A percentile compares a stretch with the other conserved stretches of the same genome.
phyloP scores from a whole-genome alignment of 2,329 filamentous ascomycete genomes.

The Botrytis aclada region DNA sequence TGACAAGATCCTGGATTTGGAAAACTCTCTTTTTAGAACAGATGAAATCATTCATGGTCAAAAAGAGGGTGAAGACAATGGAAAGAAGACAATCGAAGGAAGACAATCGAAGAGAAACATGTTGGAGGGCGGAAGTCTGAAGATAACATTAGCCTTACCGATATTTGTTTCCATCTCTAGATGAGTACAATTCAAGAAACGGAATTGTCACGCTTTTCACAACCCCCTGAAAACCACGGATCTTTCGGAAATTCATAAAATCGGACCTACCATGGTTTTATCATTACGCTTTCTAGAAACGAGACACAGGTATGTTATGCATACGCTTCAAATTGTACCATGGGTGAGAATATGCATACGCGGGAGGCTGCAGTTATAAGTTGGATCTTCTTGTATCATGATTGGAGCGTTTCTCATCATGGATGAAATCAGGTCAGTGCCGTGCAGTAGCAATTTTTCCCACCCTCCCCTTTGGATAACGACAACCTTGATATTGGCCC shows the following conservation, averaged over 20 bases:
- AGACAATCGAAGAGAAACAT: neutral
- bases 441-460: neutral
- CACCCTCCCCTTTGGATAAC: neutral
- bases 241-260: neutral
- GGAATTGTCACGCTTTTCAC: neutral
- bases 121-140: neutral
- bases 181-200: neutral
- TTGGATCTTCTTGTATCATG: neutral
- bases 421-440: neutral
- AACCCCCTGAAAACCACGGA: neutral
- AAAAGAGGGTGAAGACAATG: neutral
- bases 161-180: too few relatives aligned
- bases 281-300: neutral
- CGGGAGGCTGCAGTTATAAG: neutral
- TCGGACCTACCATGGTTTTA: neutral
- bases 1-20: neutral
- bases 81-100: neutral
- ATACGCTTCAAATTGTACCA: neutral
- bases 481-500: neutral
- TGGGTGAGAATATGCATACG: neutral
- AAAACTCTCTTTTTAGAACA: neutral
- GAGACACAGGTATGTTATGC: neutral
- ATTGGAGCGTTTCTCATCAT: neutral
- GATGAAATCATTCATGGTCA: neutral
- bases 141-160: neutral